Conservation (phyloP, 805 yeast species). For the Komagataella populi region DNA sequence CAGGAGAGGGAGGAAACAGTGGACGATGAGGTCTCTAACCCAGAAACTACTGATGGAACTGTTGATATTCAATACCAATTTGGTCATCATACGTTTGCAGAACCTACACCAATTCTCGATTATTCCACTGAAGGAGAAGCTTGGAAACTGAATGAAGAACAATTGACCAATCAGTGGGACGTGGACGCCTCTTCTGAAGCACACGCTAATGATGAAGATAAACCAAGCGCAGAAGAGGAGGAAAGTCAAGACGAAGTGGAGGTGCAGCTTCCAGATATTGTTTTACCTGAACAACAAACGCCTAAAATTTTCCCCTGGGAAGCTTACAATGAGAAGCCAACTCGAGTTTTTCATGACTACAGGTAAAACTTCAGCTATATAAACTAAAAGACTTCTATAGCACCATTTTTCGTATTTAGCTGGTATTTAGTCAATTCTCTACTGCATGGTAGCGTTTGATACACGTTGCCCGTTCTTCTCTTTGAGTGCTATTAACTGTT, state of each 20-base stretch:
- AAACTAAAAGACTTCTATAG: not conserved
- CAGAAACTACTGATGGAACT: not conserved
- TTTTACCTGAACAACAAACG: slow-evolving; percentile 10
- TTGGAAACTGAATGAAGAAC: slow-evolving; percentile 14
- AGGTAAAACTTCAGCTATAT: not conserved
- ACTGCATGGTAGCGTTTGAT: slow-evolving; percentile 6
- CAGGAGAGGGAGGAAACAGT: not conserved
- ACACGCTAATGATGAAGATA: not conserved
- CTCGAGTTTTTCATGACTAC: not conserved
- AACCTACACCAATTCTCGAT: slow-evolving; percentile 1
- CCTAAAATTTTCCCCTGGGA: slow-evolving; percentile 26
- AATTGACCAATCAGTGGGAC: slow-evolving; percentile 10
- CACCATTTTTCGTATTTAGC: not conserved
- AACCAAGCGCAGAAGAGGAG: not conserved
- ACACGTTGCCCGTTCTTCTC: slow-evolving; percentile 44
- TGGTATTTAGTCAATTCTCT: not conserved
- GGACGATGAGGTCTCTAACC: not conserved
- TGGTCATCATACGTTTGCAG: not conserved
- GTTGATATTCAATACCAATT: not conserved
- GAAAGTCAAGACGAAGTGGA: slow-evolving; percentile 1
- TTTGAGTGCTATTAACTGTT: slow-evolving; percentile 86
- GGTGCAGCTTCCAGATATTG: not conserved
- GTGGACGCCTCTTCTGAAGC: slow-evolving; percentile 1
- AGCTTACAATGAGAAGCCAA: not conserved
- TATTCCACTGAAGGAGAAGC: slow-evolving; percentile 17